Percentiles rank a stretch among this genome's conserved stretches.
phyloP scores from a whole-genome alignment of 1,284 basidiomycete species.

The Agroathelia rolfsii region DNA sequence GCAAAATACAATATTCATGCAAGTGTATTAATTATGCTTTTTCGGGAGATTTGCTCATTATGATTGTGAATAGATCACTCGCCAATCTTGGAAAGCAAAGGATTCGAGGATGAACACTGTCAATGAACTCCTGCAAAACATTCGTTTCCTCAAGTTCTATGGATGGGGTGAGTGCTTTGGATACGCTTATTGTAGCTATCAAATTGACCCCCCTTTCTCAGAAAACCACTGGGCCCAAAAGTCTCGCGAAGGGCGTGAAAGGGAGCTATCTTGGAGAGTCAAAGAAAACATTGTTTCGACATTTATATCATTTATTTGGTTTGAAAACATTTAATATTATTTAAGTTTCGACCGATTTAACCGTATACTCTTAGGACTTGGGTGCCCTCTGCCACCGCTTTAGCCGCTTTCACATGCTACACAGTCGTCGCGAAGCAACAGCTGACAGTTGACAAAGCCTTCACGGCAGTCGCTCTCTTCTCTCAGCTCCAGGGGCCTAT shows the following conservation, averaged over 20 bases:
- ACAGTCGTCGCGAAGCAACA: slow-evolving; percentile 48
- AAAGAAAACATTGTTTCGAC: slow-evolving; percentile 52
- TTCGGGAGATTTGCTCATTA: slow-evolving; percentile 3
- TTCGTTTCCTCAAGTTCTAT: slow-evolving; percentile 63
- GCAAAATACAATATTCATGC: slow-evolving; percentile 59
- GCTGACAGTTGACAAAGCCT: slow-evolving; percentile 59
- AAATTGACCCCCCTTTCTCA: slow-evolving; percentile 13
- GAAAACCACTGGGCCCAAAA: slow-evolving; percentile 46
- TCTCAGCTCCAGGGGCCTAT: slow-evolving; percentile 55
- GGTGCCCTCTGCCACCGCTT: slow-evolving; percentile 60
- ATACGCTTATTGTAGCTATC: slow-evolving; percentile 1
- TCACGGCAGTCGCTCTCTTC: slow-evolving; percentile 59
- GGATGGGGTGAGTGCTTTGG: slow-evolving; percentile 50
- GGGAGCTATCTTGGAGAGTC: slow-evolving; percentile 52
- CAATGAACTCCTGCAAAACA: slow-evolving; percentile 71
- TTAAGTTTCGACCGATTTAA: slow-evolving; percentile 3
- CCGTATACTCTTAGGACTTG: slow-evolving; percentile 40
- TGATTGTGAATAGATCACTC: slow-evolving; percentile 35
- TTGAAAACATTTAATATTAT: slow-evolving; percentile 6
- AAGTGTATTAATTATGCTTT: slow-evolving; percentile 14
- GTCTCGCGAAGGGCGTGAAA: slow-evolving; percentile 40
- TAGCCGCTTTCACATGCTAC: slow-evolving; percentile 54
- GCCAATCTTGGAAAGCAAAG: slow-evolving; percentile 56
- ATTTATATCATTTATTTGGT: slow-evolving; percentile 57
- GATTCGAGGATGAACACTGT: slow-evolving; percentile 71